A percentile compares a stretch with the other conserved stretches of the same genome.
phyloP scores from a whole-genome alignment of 1,139 yeast species.

The Yamadazyma sp. region DNA sequence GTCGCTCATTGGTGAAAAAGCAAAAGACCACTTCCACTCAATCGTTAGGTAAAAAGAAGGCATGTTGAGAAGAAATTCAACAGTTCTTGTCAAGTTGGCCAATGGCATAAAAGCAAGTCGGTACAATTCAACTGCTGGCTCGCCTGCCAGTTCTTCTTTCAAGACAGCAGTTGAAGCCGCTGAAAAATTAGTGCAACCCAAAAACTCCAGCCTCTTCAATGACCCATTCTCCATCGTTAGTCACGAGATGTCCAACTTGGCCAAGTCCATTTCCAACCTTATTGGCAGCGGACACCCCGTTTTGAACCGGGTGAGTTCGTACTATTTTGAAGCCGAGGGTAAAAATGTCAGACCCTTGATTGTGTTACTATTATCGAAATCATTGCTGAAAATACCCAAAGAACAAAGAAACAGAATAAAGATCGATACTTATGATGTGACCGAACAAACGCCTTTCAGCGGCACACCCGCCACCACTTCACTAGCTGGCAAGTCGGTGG shows the following conservation, averaged over 20 bases:
- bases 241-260: constrained; percentile 88
- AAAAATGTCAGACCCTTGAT: constrained; percentile 92
- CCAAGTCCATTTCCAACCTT: constrained; percentile 79
- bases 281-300: constrained; percentile 95
- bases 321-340: constrained; percentile 95
- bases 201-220: constrained; percentile 43
- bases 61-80: constrained; percentile 1
- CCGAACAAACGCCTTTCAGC: constrained; percentile 57
- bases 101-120: background rate
- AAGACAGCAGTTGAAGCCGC: constrained; percentile 73
- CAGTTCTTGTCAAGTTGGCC: background rate
- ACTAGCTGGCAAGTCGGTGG: constrained; percentile 54
- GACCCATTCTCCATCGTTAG: constrained; percentile 95
- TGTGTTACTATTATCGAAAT: constrained; percentile 79
- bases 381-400: constrained; percentile 75
- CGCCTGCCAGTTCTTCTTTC: constrained; percentile 20
- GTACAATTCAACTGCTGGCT: background rate
- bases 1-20: background rate
- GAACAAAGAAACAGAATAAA: constrained; percentile 61
- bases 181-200: constrained; percentile 77
- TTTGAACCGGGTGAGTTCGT: constrained; percentile 82
- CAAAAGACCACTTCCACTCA: background rate
- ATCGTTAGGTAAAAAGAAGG: background rate
- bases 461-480: constrained; percentile 51
- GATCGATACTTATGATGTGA: constrained; percentile 63